Percentiles rank a stretch among this genome's conserved stretches.
Conservation (phyloP, 805 yeast genomes). For the Myxozyma lipomycoides region DNA sequence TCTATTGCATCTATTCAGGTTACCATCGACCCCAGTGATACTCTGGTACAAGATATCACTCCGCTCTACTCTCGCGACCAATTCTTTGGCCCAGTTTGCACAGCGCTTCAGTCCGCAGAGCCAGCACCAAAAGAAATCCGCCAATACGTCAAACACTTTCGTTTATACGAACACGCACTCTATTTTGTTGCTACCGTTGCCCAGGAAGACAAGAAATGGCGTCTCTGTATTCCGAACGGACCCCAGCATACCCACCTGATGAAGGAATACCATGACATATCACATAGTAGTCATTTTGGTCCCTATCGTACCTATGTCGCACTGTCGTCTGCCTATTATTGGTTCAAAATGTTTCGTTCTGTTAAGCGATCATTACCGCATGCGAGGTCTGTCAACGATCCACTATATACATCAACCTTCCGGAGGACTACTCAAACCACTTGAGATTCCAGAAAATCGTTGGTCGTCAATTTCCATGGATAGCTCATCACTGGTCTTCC, state of each 20-base stretch:
- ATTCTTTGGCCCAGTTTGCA: background rate
- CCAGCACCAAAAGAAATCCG: background rate
- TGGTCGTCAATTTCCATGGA: conserved; percentile 30
- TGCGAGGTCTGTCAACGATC: no score
- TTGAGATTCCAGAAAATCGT: conserved; percentile 21
- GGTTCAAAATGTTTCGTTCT: conserved; percentile 13
- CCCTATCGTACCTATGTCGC: conserved; percentile 1
- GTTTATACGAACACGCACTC: background rate
- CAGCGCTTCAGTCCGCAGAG: background rate
- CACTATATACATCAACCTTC: no score
- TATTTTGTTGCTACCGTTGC: background rate
- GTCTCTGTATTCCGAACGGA: conserved; percentile 2
- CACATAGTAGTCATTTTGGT: conserved; percentile 7
- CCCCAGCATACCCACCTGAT: background rate
- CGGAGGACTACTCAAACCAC: conserved; percentile 19
- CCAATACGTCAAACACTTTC: background rate
- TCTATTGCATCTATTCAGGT: background rate
- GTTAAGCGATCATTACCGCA: no score
- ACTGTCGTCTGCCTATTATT: background rate
- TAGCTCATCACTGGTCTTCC: conserved; percentile 28
- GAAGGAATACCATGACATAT: background rate
- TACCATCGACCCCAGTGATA: no score
- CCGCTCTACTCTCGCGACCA: background rate
- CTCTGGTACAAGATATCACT: background rate
- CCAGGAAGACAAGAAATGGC: background rate